Evolutionary conservation across 495 filamentous ascomycete species (phyloP).

Genomic region (Cairneyella variabilis): DNA sequence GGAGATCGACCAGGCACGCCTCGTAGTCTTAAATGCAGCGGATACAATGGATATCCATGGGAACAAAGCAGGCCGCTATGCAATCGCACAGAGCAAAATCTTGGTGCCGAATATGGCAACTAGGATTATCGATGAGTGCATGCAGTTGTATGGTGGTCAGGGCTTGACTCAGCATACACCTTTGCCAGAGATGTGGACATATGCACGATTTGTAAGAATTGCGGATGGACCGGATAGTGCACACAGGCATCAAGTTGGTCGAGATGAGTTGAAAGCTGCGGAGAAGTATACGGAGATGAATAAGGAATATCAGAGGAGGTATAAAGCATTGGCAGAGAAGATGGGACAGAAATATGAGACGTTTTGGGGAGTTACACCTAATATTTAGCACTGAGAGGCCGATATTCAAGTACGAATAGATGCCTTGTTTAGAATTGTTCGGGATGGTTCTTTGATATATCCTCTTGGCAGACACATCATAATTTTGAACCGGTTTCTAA

Average conservation of each 20-base stretch:
- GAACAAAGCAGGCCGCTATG: slow-evolving; percentile 35
- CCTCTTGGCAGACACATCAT: too few relatives aligned
- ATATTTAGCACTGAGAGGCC: too few relatives aligned
- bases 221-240: slow-evolving; percentile 40
- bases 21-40: slow-evolving; percentile 38
- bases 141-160: slow-evolving; percentile 40
- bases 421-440: too few relatives aligned
- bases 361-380: slow-evolving; percentile 14
- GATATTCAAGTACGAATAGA: too few relatives aligned
- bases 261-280: slow-evolving; percentile 39
- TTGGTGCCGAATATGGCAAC: slow-evolving; percentile 33
- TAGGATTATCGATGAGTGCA: slow-evolving; percentile 37
- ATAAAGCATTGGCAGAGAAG: slow-evolving; percentile 31
- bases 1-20: slow-evolving; percentile 32
- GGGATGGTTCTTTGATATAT: too few relatives aligned
- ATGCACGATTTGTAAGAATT: slow-evolving; percentile 36
- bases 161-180: slow-evolving; percentile 38
- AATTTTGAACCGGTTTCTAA: too few relatives aligned
- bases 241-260: slow-evolving; percentile 38
- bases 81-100: slow-evolving; percentile 39
- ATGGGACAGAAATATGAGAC: slow-evolving; percentile 22
- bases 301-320: slow-evolving; percentile 30
- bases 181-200: slow-evolving; percentile 39
- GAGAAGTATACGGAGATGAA: slow-evolving; percentile 28
- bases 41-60: slow-evolving; percentile 35